Percentiles rank a stretch among this genome's conserved stretches.
Evolutionary conservation across 1,284 basidiomycete species (phyloP).

Genomic region (Cutaneotrichosporon cyanovorans): DNA sequence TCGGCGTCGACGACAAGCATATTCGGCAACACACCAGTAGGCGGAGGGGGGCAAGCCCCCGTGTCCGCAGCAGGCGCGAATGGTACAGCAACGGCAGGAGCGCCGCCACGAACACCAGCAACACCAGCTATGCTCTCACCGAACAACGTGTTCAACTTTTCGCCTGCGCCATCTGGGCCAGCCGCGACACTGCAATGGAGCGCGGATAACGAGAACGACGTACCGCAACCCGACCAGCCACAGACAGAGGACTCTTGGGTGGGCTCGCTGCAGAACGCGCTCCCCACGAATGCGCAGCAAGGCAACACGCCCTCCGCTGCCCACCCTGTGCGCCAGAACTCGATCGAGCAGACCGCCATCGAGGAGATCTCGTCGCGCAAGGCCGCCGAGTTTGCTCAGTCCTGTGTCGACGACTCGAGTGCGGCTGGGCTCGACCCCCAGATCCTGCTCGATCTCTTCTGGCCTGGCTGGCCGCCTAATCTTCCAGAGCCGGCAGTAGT

Average conservation of each 20-base stretch:
- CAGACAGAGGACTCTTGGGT: background rate
- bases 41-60: too few species aligned
- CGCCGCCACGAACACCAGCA: too few species aligned
- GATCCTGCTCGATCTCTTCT: constrained; percentile 40
- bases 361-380: constrained; percentile 1
- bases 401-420: constrained; percentile 2
- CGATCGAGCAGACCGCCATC: background rate
- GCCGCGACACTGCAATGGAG: constrained; percentile 5
- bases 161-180: constrained; percentile 16
- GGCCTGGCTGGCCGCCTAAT: constrained; percentile 44
- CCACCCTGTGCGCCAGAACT: background rate
- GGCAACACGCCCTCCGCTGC: too few species aligned
- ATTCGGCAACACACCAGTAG: too few species aligned
- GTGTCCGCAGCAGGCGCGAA: too few species aligned
- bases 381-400: background rate
- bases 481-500: constrained; percentile 44
- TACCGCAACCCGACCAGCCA: background rate
- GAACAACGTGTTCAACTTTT: constrained; percentile 37
- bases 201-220: constrained; percentile 8
- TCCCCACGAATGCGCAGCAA: background rate
- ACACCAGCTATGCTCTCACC: constrained; percentile 34
- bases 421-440: constrained; percentile 32
- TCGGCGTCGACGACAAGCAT: background rate
- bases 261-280: background rate
- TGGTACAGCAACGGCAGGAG: too few species aligned